Evolutionary conservation across 202 grass and related monocot genomes (phyloP).

Genomic region (Eragrostis tef): DNA sequence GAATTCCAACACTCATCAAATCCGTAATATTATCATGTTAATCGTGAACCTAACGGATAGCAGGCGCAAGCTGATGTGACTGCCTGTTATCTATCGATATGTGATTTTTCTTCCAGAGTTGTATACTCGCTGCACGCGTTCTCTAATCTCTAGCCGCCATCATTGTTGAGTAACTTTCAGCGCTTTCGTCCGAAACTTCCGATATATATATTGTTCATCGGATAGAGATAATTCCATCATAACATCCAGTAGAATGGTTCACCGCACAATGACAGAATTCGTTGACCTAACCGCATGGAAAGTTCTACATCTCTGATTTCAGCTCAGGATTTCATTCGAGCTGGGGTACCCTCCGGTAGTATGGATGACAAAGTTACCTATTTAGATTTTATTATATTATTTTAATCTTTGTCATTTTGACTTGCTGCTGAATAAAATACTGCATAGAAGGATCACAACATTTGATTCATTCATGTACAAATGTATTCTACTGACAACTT

Average conservation of each 20-base stretch:
- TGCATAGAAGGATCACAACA: neutral
- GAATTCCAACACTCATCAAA: neutral
- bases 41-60: neutral
- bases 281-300: neutral
- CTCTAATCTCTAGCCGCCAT: neutral
- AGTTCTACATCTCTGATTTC: neutral
- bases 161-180: conserved; percentile 13
- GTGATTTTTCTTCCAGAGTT: neutral
- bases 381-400: neutral
- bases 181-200: conserved; percentile 8
- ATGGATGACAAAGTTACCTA: neutral
- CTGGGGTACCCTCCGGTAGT: too few species aligned
- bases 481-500: too few species aligned
- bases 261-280: neutral
- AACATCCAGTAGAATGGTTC: neutral
- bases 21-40: neutral
- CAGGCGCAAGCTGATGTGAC: neutral
- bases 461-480: conserved; percentile 36
- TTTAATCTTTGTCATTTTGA: neutral
- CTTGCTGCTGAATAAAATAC: neutral
- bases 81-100: neutral
- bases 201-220: neutral
- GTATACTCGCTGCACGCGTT: neutral
- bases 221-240: neutral
- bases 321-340: neutral